Evolutionary conservation across 306 rosid species (phyloP).

Genomic region (Lathyrus aphaca): DNA sequence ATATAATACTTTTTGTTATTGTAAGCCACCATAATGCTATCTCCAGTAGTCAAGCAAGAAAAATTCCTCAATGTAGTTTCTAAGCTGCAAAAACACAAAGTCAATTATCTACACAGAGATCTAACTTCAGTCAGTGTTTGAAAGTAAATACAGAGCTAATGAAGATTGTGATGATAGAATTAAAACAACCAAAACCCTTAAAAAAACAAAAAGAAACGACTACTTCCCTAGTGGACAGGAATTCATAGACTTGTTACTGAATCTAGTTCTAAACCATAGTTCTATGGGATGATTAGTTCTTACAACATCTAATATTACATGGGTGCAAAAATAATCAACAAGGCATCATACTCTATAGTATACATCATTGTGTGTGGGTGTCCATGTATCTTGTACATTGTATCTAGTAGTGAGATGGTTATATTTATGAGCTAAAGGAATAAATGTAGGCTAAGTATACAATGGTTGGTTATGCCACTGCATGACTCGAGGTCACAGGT

Average conservation of each 20-base stretch:
- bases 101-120: conserved; percentile 18
- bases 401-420: too few relatives aligned
- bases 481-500: background rate
- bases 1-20: conserved; percentile 95
- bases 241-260: conserved; percentile 2
- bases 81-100: conserved; percentile 58
- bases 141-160: conserved; percentile 22
- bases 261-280: conserved; percentile 16
- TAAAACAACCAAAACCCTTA: conserved; percentile 11
- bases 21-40: conserved; percentile 98
- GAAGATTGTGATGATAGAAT: conserved; percentile 8
- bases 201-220: background rate
- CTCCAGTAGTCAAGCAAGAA: conserved; percentile 92
- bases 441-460: too few relatives aligned
- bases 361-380: too few relatives aligned
- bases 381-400: too few relatives aligned
- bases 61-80: conserved; percentile 94
- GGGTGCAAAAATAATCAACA: too few relatives aligned
- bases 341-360: too few relatives aligned
- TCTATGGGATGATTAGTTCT: conserved; percentile 16
- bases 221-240: background rate
- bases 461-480: background rate
- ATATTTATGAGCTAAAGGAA: too few relatives aligned
- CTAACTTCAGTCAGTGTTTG: conserved; percentile 9
- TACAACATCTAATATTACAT: too few relatives aligned